Conservation (phyloP, 2,329 filamentous ascomycete species). For the Colletotrichum salicis region DNA sequence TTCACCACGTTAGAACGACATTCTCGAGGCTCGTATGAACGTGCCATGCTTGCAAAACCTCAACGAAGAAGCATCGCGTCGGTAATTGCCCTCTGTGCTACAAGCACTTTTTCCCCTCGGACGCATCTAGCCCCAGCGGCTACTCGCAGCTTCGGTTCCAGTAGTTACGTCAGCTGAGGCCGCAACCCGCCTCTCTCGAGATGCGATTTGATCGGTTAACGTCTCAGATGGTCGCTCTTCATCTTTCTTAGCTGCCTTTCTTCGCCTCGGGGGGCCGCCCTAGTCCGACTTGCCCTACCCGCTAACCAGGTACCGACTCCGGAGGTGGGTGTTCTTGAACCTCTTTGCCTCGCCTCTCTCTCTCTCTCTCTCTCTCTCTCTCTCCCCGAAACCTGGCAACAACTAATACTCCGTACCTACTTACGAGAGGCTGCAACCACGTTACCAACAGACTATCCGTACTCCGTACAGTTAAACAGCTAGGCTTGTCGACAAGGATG, state of each 20-base stretch:
- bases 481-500: conserved; percentile 10
- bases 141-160: conserved; percentile 18
- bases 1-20: conserved; percentile 2
- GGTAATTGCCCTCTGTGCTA: conserved; percentile 9
- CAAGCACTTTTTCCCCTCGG: neutral
- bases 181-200: conserved; percentile 2
- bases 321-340: neutral
- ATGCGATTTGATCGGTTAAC: conserved; percentile 29
- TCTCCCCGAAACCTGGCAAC: neutral
- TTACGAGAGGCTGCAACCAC: neutral
- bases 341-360: neutral
- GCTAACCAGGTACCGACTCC: conserved; percentile 17
- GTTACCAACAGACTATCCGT: neutral
- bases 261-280: conserved; percentile 1
- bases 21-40: neutral
- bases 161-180: conserved; percentile 24
- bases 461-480: neutral
- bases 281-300: conserved; percentile 8
- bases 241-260: conserved; percentile 4
- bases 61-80: conserved; percentile 13
- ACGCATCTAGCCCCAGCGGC: conserved; percentile 19
- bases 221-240: conserved; percentile 13
- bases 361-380: too few relatives aligned
- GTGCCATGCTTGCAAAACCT: neutral
- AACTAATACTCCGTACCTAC: too few relatives aligned